phyloP scores from a whole-genome alignment of 2,329 filamentous ascomycete genomes.

The Alternaria ethzedia region DNA sequence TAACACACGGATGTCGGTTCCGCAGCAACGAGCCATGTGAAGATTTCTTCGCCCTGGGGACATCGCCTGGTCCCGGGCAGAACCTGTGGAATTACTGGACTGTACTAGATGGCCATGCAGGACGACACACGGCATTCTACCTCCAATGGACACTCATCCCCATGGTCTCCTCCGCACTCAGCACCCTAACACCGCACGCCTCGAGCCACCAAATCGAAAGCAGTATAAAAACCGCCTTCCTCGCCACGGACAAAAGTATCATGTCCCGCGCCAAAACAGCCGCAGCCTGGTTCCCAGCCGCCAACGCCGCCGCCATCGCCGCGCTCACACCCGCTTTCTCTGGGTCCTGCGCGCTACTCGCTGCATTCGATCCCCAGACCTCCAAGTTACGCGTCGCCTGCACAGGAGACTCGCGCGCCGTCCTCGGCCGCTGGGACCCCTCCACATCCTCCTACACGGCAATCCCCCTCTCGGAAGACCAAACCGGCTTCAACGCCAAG shows the following conservation, averaged over 20 bases:
- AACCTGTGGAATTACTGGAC: slow-evolving; percentile 50
- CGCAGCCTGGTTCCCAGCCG: slow-evolving; percentile 48
- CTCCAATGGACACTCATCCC: slow-evolving; percentile 54
- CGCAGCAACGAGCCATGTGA: slow-evolving; percentile 43
- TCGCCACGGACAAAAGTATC: slow-evolving; percentile 64
- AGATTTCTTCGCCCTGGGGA: slow-evolving; percentile 40
- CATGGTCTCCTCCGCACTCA: slow-evolving; percentile 50
- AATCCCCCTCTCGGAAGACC: slow-evolving; percentile 66
- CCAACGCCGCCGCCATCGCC: slow-evolving; percentile 32
- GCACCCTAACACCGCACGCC: slow-evolving; percentile 31
- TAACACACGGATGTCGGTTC: slow-evolving; percentile 42
- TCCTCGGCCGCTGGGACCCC: slow-evolving; percentile 61
- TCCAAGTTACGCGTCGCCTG: slow-evolving; percentile 67
- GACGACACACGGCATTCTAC: slow-evolving; percentile 51
- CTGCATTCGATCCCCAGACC: slow-evolving; percentile 64
- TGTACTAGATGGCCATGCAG: slow-evolving; percentile 60
- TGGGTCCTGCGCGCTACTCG: slow-evolving; percentile 69
- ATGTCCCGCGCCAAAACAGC: slow-evolving; percentile 49
- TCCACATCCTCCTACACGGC: slow-evolving; percentile 57
- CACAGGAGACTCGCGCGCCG: slow-evolving; percentile 71
- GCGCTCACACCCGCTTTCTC: slow-evolving; percentile 50
- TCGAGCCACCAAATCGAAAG: slow-evolving; percentile 58
- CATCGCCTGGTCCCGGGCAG: slow-evolving; percentile 33
- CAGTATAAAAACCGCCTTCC: slow-evolving; percentile 65
- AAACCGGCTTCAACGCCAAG: slow-evolving; percentile 67